phyloP scores from a whole-genome alignment of 176 grass and related monocot genomes.

The Paspalum vaginatum region DNA sequence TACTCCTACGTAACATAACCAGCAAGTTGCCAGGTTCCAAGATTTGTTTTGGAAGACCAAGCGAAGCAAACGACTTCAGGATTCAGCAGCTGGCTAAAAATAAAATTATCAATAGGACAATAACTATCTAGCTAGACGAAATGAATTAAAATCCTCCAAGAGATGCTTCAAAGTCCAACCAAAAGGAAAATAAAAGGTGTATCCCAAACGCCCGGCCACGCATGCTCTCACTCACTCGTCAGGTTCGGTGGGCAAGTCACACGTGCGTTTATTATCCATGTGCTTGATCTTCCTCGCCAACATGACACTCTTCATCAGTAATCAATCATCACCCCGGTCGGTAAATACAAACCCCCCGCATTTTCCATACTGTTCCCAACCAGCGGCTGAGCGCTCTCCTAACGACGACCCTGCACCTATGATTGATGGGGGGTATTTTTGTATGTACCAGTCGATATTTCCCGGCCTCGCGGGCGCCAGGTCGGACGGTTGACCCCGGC shows the following conservation, averaged over 20 bases:
- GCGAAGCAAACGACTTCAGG: neutral
- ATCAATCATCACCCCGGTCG: neutral
- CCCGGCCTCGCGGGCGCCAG: conserved; percentile 33
- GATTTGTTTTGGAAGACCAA: no score
- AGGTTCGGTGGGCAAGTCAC: conserved; percentile 10
- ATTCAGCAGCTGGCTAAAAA: neutral
- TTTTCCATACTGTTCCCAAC: conserved; percentile 17
- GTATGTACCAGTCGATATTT: neutral
- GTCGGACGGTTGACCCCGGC: conserved; percentile 36
- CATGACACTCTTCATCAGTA: neutral
- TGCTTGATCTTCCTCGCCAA: neutral
- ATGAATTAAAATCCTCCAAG: neutral
- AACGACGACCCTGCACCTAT: conserved; percentile 2
- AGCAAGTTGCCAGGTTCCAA: no score
- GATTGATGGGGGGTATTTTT: conserved; percentile 7
- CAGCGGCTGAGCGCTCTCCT: neutral
- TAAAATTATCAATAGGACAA: neutral
- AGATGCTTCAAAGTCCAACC: neutral
- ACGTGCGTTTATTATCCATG: neutral
- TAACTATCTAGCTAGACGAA: neutral
- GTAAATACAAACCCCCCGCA: neutral
- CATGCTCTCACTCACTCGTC: neutral
- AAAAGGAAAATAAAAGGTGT: neutral
- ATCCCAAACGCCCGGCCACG: conserved; percentile 7
- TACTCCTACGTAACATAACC: no score